Base-by-base conservation (phyloP, 805 yeast species). In the Ogataea naganishii region DNA sequence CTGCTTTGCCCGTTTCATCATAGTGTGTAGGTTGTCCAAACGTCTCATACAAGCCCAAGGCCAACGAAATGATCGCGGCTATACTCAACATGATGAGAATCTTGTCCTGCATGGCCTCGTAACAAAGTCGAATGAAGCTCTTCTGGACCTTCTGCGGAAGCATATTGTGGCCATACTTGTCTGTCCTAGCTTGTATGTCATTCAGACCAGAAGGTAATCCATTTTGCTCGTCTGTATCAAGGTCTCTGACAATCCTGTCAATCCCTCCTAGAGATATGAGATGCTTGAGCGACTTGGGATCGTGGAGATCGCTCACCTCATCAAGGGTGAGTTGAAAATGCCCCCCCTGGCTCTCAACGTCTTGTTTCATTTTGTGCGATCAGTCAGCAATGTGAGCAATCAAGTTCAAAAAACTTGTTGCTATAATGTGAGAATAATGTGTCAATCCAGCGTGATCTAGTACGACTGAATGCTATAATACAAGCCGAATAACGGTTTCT, bases 1-100 rank as follows among this genome's bases (percentile, higher is more conserved):
- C 53, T 14, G 73, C 64, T 14, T 73, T 65, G 17, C 95, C 95
- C 39, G 84, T 83, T 5, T 70, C 75, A 52, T 89, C 96, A 44
- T 70, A 71, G 47, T 73, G 75, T 0, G 83, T 65, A 0, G 80
- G 86, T 40, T 81, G 82, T 24, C 94, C 95, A 59, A 86, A 80
- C 2, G 94, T 77, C 56, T 92, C 94, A 52, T 92, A 92, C 6
- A 92, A 64, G 0, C 98, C 99, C 29, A 92, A 60, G 0, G 94
- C 89, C 29, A 92, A 66, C 0, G 97, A 86, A 4, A 92, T 73
- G 3, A 85, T 60, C 3, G 98, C 98, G 0, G 96, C 96, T 2
- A 82, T 66, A 2, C 83, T 64, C 43, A 92, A 66, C 40, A 94
- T 61, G 32, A 92, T 78, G 53, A 94, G 66, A 14, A 92, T 94